phyloP scores from a whole-genome alignment of 495 filamentous ascomycete species.

The Cercophora samala region DNA sequence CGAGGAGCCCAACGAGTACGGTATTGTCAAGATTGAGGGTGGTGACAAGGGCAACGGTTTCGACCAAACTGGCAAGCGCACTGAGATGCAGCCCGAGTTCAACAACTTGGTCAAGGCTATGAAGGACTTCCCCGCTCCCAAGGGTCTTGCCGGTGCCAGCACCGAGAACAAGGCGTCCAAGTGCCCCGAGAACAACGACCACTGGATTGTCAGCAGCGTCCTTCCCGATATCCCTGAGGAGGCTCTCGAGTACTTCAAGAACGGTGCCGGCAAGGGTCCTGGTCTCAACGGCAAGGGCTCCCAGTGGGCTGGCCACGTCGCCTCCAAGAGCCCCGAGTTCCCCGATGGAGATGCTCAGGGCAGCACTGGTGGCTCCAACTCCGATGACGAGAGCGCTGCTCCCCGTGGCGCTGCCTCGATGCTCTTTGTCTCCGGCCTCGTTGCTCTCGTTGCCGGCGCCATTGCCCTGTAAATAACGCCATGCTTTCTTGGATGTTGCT shows the following conservation, averaged over 20 bases:
- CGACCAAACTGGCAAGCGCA: slow-evolving; percentile 29
- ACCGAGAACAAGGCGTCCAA: slow-evolving; percentile 55
- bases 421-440: slow-evolving; percentile 53
- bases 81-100: slow-evolving; percentile 48
- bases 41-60: slow-evolving; percentile 47
- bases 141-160: slow-evolving; percentile 76
- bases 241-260: slow-evolving; percentile 63
- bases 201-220: slow-evolving; percentile 67
- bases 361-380: slow-evolving; percentile 47
- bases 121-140: slow-evolving; percentile 58
- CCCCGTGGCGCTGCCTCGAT: slow-evolving; percentile 44
- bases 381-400: slow-evolving; percentile 34
- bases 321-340: slow-evolving; percentile 36
- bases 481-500: background rate
- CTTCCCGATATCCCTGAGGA: slow-evolving; percentile 75
- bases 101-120: slow-evolving; percentile 63
- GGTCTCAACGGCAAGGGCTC: slow-evolving; percentile 72
- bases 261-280: slow-evolving; percentile 69
- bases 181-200: slow-evolving; percentile 67
- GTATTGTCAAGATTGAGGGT: slow-evolving; percentile 69
- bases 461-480: slow-evolving; percentile 51
- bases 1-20: slow-evolving; percentile 72
- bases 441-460: slow-evolving; percentile 61
- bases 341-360: slow-evolving; percentile 50
- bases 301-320: slow-evolving; percentile 57